Evolutionary conservation across 2,329 filamentous ascomycete genomes (phyloP).

Genomic region (Ceratocystiopsis minuta): DNA sequence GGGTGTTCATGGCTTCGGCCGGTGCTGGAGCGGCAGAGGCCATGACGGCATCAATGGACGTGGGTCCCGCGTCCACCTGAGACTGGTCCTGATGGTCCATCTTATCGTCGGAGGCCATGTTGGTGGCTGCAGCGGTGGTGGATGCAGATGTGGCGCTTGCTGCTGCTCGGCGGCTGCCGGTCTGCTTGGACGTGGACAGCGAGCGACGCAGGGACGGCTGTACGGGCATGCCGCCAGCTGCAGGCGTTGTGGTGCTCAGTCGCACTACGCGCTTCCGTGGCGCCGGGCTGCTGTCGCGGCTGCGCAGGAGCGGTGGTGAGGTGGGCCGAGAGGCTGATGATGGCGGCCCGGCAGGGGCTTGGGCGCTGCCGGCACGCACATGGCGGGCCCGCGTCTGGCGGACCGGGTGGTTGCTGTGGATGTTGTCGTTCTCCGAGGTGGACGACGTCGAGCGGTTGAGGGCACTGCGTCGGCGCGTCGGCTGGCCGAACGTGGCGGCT

Average conservation of each 20-base stretch:
- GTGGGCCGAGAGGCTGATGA: constrained; percentile 17
- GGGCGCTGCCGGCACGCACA: constrained; percentile 29
- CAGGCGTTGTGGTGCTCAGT: constrained; percentile 25
- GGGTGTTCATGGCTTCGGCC: constrained; percentile 30
- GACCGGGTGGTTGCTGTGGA: constrained; percentile 14
- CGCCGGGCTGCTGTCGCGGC: constrained; percentile 32
- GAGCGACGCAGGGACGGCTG: constrained; percentile 33
- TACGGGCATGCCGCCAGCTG: constrained; percentile 9
- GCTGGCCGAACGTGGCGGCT: constrained; percentile 22
- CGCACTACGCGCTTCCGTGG: constrained; percentile 38
- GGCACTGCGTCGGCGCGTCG: constrained; percentile 32
- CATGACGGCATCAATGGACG: constrained; percentile 2
- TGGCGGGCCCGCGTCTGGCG: constrained; percentile 20
- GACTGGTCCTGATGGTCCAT: no score
- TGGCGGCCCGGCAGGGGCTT: constrained; percentile 14
- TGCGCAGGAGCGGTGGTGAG: constrained; percentile 23
- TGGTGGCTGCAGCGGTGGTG: no score
- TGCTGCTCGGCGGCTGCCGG: constrained; percentile 1
- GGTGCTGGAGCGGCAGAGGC: not conserved
- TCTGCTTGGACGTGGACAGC: constrained; percentile 20
- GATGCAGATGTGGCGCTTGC: not conserved
- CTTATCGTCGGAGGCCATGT: no score
- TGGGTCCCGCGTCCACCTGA: no score
- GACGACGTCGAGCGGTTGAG: constrained; percentile 26
- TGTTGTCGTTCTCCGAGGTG: constrained; percentile 23